A percentile compares a stretch with the other conserved stretches of the same genome.
phyloP scores from a whole-genome alignment of 108 stramenopile species.

The Skeletonema marinoi region DNA sequence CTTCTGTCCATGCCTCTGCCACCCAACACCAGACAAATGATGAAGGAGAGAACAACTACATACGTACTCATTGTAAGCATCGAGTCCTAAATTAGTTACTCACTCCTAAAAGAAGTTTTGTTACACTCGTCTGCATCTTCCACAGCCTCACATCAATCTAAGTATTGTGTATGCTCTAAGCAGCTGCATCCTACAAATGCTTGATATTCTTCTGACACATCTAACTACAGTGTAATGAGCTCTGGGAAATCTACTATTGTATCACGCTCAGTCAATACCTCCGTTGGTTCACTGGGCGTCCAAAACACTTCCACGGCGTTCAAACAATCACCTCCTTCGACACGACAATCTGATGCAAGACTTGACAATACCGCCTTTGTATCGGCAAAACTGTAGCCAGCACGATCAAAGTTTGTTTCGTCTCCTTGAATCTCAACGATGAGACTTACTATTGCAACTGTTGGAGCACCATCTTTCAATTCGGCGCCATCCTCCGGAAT shows the following conservation, averaged over 20 bases:
- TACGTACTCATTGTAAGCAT: too few relatives aligned
- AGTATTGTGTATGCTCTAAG: too few relatives aligned
- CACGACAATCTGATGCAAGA: slow-evolving; percentile 75
- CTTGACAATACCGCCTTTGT: slow-evolving; percentile 80
- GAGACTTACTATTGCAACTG: slow-evolving; percentile 73
- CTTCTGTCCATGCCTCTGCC: too few relatives aligned
- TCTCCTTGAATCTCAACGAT: slow-evolving; percentile 86
- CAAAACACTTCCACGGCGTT: slow-evolving; percentile 90
- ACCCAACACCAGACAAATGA: too few relatives aligned
- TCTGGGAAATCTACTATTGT: slow-evolving; percentile 83
- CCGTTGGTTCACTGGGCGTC: slow-evolving; percentile 72
- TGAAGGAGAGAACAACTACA: too few relatives aligned
- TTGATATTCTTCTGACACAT: too few relatives aligned
- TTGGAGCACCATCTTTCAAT: slow-evolving; percentile 48
- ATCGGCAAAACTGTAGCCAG: slow-evolving; percentile 63
- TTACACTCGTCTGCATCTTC: too few relatives aligned
- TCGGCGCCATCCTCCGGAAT: slow-evolving; percentile 44
- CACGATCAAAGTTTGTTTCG: slow-evolving; percentile 65
- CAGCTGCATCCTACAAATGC: too few relatives aligned
- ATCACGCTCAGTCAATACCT: slow-evolving; percentile 71
- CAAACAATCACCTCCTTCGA: slow-evolving; percentile 78
- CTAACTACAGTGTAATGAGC: slow-evolving; percentile 65
- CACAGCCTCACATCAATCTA: too few relatives aligned
- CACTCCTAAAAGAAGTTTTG: too few relatives aligned
- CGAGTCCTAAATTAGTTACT: too few relatives aligned